These are phyloP conservation scores for Vanrija humicola DNA, from an alignment of 1,284 basidiomycete species.

Conservation along the genomic window DNA sequence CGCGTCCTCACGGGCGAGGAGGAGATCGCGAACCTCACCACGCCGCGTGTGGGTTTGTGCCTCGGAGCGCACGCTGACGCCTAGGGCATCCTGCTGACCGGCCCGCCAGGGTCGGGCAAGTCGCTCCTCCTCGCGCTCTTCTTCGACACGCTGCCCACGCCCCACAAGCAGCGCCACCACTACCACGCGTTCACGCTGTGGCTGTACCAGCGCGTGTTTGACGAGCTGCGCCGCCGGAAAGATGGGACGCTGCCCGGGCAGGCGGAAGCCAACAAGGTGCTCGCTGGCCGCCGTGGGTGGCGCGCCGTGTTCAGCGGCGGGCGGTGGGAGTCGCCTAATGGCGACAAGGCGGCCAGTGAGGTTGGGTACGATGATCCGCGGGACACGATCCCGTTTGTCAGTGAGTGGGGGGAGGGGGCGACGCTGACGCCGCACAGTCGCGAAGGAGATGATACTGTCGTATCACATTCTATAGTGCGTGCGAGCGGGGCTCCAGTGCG, in stretches of 20 bases:
- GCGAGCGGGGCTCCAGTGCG: slow-evolving; percentile 49
- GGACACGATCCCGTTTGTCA: slow-evolving; percentile 47
- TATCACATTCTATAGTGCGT: slow-evolving; percentile 52
- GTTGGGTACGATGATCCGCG: slow-evolving; percentile 28
- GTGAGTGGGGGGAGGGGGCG: slow-evolving; percentile 22
- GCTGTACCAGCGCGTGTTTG: slow-evolving; percentile 59
- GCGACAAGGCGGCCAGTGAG: slow-evolving; percentile 14
- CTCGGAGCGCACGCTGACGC: neutral
- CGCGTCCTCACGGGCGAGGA: slow-evolving; percentile 58
- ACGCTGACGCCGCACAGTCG: slow-evolving; percentile 38
- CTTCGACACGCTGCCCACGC: slow-evolving; percentile 59
- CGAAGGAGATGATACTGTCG: slow-evolving; percentile 45
- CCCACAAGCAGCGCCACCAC: slow-evolving; percentile 62
- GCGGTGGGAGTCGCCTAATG: slow-evolving; percentile 38
- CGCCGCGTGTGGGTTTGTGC: slow-evolving; percentile 54
- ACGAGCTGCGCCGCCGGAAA: slow-evolving; percentile 37
- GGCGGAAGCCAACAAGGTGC: slow-evolving; percentile 49
- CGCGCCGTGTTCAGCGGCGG: slow-evolving; percentile 50
- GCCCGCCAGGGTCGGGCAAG: slow-evolving; percentile 56
- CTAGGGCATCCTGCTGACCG: slow-evolving; percentile 53
- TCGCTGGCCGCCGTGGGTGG: slow-evolving; percentile 39
- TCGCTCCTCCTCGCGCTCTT: slow-evolving; percentile 66
- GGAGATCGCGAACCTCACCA: slow-evolving; percentile 58
- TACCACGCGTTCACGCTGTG: slow-evolving; percentile 66
- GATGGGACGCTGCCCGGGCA: slow-evolving; percentile 13